Evolutionary conservation across 768 basidiomycete genomes (phyloP).

Genomic region (Trametes villosa): DNA sequence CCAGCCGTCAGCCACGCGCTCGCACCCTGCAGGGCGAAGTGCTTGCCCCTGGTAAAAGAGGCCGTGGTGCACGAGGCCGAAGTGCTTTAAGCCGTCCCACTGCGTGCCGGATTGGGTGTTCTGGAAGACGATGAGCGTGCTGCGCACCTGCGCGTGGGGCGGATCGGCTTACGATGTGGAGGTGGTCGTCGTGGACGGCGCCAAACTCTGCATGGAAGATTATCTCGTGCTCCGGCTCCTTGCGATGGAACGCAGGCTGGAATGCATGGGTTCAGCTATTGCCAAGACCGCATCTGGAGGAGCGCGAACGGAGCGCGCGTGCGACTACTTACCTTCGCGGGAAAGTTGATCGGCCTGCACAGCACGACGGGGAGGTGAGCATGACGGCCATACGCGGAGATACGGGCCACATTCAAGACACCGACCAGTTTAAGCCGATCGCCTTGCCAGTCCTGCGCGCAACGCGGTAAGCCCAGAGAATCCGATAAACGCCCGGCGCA

Average conservation of each 20-base stretch:
- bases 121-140: conserved; percentile 35
- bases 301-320: background rate
- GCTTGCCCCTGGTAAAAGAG: conserved; percentile 67
- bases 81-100: conserved; percentile 70
- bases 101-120: conserved; percentile 74
- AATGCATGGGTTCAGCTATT: background rate
- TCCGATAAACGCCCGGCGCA: background rate
- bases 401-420: background rate
- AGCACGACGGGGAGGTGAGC: background rate
- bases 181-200: conserved; percentile 32
- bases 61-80: conserved; percentile 52
- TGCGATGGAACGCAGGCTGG: conserved; percentile 62
- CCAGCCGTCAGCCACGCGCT: background rate
- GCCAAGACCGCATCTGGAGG: too few relatives aligned
- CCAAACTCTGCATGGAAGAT: conserved; percentile 29
- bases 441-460: conserved; percentile 51
- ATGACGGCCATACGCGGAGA: background rate
- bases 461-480: background rate
- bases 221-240: conserved; percentile 55
- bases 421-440: conserved; percentile 67
- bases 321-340: conserved; percentile 53
- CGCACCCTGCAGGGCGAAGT: background rate
- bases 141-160: background rate
- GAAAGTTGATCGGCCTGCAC: conserved; percentile 68
- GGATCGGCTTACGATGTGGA: conserved; percentile 25